phyloP scores from a whole-genome alignment of 1,284 basidiomycete species.

The Coniophora puteana region DNA sequence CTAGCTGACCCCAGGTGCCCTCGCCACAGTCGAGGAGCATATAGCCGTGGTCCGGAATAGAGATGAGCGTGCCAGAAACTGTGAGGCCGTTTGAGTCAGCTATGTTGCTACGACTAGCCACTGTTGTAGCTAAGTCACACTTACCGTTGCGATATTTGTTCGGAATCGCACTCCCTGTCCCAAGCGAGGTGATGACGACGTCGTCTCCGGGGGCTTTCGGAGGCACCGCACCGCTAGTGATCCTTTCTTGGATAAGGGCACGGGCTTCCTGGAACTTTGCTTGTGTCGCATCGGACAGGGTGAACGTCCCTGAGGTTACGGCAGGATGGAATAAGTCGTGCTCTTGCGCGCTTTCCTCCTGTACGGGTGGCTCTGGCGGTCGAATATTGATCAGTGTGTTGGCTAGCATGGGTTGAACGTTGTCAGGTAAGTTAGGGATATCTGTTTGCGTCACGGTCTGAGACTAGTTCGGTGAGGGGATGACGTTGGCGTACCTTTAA shows the following conservation, averaged over 20 bases:
- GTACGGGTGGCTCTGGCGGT: constrained; percentile 39
- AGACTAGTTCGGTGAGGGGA: not conserved
- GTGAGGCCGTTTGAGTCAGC: constrained; percentile 5
- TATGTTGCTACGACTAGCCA: not conserved
- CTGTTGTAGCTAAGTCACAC: constrained; percentile 18
- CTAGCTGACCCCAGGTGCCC: constrained; percentile 88
- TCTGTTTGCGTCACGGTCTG: constrained; percentile 25
- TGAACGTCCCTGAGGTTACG: constrained; percentile 24
- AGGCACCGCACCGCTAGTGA: constrained; percentile 4
- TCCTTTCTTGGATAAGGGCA: constrained; percentile 14
- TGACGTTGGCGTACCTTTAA: constrained; percentile 36
- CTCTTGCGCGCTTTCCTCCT: constrained; percentile 28
- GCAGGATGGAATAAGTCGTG: constrained; percentile 49
- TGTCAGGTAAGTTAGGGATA: constrained; percentile 46
- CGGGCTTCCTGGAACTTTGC: constrained; percentile 34
- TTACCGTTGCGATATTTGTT: constrained; percentile 82
- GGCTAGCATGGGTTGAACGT: constrained; percentile 35
- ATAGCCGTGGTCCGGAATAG: constrained; percentile 63
- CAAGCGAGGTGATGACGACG: constrained; percentile 75
- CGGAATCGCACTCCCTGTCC: constrained; percentile 86
- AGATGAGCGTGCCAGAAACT: constrained; percentile 79
- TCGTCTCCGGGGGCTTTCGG: constrained; percentile 48
- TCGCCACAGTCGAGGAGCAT: constrained; percentile 91
- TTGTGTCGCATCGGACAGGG: constrained; percentile 33
- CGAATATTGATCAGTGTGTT: constrained; percentile 37